Evolutionary conservation across 371 early-diverging fungal genomes (phyloP).

Genomic region (Mucor mucedo): DNA sequence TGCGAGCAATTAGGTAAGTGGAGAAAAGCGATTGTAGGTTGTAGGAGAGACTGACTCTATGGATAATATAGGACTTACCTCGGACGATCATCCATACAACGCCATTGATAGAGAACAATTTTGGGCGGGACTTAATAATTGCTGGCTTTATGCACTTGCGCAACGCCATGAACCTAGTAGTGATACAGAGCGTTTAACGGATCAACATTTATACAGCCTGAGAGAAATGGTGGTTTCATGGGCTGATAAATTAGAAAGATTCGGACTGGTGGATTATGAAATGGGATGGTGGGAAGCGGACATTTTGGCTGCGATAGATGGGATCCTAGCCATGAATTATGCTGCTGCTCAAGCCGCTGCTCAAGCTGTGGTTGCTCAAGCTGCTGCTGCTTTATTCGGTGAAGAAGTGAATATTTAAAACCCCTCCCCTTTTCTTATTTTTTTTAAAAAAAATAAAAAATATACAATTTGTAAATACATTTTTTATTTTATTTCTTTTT

Average conservation of each 20-base stretch:
- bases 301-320: slow-evolving; percentile 75
- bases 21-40: not conserved
- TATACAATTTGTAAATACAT: not conserved
- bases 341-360: slow-evolving; percentile 56
- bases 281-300: slow-evolving; percentile 87
- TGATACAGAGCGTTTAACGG: slow-evolving; percentile 61
- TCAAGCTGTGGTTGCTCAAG: slow-evolving; percentile 53
- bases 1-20: slow-evolving; percentile 72
- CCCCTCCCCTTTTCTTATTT: not conserved
- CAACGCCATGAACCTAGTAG: slow-evolving; percentile 63
- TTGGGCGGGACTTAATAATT: slow-evolving; percentile 82
- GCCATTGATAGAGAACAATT: slow-evolving; percentile 70
- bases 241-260: slow-evolving; percentile 77
- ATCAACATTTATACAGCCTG: slow-evolving; percentile 68
- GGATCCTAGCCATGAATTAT: slow-evolving; percentile 56
- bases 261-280: slow-evolving; percentile 85
- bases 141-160: slow-evolving; percentile 79
- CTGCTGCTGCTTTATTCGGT: slow-evolving; percentile 51
- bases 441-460: not conserved
- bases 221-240: slow-evolving; percentile 70
- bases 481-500: slow-evolving; percentile 5
- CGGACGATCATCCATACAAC: slow-evolving; percentile 57
- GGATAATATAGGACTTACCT: slow-evolving; percentile 47
- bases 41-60: too few relatives aligned
- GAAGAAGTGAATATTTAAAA: slow-evolving; percentile 41